Base-by-base conservation (phyloP, 73 alveolate species). In the Breviolum minutum region DNA sequence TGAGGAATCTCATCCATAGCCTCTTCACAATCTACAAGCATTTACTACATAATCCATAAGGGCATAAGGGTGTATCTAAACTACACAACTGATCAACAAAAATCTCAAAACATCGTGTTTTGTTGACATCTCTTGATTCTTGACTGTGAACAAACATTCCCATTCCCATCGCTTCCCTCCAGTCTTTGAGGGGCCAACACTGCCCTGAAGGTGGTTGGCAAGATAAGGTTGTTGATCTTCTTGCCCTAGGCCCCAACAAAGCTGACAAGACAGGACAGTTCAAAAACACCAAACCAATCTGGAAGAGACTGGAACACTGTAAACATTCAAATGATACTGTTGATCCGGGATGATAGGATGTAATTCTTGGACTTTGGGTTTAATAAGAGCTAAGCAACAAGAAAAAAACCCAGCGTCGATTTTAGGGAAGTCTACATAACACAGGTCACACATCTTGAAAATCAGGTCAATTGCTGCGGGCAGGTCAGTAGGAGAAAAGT, bases 141-240 rank as follows among this genome's bases (percentile, higher is more conserved):
- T 68, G 77, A 68, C 1, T 68, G 54, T 40, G 54, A 40, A 40
- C 3, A 3, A 40, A 40, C 0, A 40, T 40, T 40, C 0, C 54
- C 54, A 40, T 40, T 40, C 54, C 54, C 77, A 68, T 17, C 77
- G 30, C 54, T 6, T 19, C 30, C 20, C 86, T 20, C 60, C 93
- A 83, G 6, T 24, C 19, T 0, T 30, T 85, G n/a, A 22, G 79
- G 61, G 17, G 54, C 32, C n/a, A 40, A 69, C 98, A 92, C 98
- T 5, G 98, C 89, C 30, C 98, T 62, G 80, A 92, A 92, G 69
- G 80, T 92, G 19, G 90, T 92, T 63, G 98, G 98, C 98, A 92
- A 27, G 8, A 32, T 60, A 54, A 92, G 64, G 90, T 81, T 64
- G 82, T 92, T 73, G 81, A 92, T 92, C 89, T 29, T 60, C 68